Evolutionary conservation across 768 basidiomycete genomes (phyloP).

Genomic region (Tephrocybe sp.): DNA sequence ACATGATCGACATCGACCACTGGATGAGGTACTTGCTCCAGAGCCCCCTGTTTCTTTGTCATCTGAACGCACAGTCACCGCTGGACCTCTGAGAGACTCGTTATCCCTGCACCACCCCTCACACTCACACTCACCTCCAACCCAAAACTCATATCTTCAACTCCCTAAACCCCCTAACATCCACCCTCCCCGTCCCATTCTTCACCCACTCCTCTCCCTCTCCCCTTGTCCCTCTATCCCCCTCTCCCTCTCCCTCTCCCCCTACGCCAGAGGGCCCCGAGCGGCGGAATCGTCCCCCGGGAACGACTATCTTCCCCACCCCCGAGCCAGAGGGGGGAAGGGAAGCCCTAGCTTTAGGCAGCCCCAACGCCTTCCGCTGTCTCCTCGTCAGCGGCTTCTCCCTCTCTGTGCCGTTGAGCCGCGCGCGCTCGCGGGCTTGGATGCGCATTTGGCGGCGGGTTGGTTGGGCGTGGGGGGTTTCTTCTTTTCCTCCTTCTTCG

Average conservation of each 20-base stretch:
- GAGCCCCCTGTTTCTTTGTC: no score
- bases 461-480: background rate
- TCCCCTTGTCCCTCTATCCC: constrained; percentile 26
- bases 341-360: constrained; percentile 49
- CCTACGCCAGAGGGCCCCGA: constrained; percentile 18
- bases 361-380: constrained; percentile 64
- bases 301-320: constrained; percentile 64
- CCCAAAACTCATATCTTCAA: constrained; percentile 50
- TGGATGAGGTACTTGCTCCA: no score
- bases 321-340: constrained; percentile 14
- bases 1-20: no score
- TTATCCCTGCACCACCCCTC: no score
- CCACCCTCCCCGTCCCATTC: constrained; percentile 70
- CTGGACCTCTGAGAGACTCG: no score
- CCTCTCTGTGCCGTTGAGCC: constrained; percentile 1
- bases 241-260: constrained; percentile 24
- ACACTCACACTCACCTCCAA: no score
- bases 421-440: background rate
- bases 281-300: constrained; percentile 50
- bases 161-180: constrained; percentile 77
- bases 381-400: constrained; percentile 56
- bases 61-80: no score
- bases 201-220: constrained; percentile 47
- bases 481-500: background rate
- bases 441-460: background rate